phyloP scores from a whole-genome alignment of 352 stramenopile species.

The Phytophthora aleatoria region DNA sequence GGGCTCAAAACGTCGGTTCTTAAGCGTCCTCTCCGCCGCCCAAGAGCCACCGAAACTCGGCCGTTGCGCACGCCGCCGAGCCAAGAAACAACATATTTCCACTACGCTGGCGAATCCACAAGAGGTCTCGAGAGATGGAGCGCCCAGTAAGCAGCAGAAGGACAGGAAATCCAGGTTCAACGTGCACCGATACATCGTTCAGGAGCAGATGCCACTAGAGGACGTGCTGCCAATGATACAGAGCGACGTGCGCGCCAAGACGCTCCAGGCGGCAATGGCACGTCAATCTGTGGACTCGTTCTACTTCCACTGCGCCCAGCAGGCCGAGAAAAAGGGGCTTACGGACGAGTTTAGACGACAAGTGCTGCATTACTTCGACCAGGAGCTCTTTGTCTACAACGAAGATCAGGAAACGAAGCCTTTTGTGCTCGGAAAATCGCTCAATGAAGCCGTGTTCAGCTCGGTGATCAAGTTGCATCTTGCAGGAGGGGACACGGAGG shows the following conservation, averaged over 20 bases:
- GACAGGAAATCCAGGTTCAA: constrained; percentile 29
- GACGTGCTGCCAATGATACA: constrained; percentile 59
- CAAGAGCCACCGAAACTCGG: constrained; percentile 16
- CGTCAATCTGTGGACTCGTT: constrained; percentile 72
- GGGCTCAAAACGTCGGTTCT: constrained; percentile 9
- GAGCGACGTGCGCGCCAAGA: constrained; percentile 41
- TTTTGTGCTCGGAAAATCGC: constrained; percentile 51
- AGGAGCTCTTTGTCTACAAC: constrained; percentile 42
- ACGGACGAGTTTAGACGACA: constrained; percentile 31
- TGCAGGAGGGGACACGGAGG: constrained; percentile 35
- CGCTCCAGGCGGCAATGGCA: constrained; percentile 27
- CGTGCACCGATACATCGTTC: constrained; percentile 54
- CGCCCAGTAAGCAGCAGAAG: constrained; percentile 3
- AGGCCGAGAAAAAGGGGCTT: constrained; percentile 37
- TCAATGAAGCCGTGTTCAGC: constrained; percentile 71
- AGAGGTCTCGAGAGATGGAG: not conserved
- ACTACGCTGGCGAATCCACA: not conserved
- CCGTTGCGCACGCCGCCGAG: constrained; percentile 15
- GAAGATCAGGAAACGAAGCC: constrained; percentile 14
- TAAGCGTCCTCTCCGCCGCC: constrained; percentile 2
- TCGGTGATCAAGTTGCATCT: constrained; percentile 68
- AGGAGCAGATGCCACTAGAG: constrained; percentile 51
- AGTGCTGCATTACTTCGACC: constrained; percentile 59
- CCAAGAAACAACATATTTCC: constrained; percentile 13
- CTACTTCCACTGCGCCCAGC: constrained; percentile 76